These are phyloP conservation scores for Hymenoscyphus salicellus DNA, from an alignment of 2,329 filamentous ascomycete genomes.

Conservation along the genomic window DNA sequence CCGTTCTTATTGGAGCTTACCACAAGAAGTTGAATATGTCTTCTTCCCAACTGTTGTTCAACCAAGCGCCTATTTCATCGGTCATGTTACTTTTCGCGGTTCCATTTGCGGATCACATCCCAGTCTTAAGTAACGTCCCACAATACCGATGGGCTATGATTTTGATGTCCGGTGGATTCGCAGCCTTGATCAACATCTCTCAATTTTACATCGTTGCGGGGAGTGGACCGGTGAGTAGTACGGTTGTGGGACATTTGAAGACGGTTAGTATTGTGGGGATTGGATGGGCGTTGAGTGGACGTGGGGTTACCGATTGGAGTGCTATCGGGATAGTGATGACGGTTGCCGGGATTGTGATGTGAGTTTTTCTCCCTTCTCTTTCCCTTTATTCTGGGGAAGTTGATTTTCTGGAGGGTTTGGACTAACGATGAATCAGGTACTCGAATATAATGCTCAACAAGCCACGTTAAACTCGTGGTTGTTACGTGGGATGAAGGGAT, in stretches of 20 bases:
- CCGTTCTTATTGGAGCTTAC: constrained; percentile 41
- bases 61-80: constrained; percentile 44
- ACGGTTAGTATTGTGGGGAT: constrained; percentile 33
- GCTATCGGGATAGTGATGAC: constrained; percentile 28
- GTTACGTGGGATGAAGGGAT: not conserved
- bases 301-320: constrained; percentile 25
- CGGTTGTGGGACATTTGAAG: constrained; percentile 44
- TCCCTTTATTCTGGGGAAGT: not conserved
- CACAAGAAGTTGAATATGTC: constrained; percentile 44
- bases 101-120: constrained; percentile 41
- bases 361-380: constrained; percentile 12
- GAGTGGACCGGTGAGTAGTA: constrained; percentile 40
- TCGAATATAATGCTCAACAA: constrained; percentile 30
- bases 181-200: constrained; percentile 37
- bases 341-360: constrained; percentile 28
- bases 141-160: constrained; percentile 40
- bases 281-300: constrained; percentile 27
- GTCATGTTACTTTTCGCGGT: constrained; percentile 43
- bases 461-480: constrained; percentile 5
- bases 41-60: constrained; percentile 43
- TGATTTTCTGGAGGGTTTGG: not conserved
- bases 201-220: constrained; percentile 37
- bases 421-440: constrained; percentile 20
- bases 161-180: constrained; percentile 41
- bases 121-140: constrained; percentile 36